Conservation (phyloP, 2,329 filamentous ascomycete species). For the Colletotrichum sp. region DNA sequence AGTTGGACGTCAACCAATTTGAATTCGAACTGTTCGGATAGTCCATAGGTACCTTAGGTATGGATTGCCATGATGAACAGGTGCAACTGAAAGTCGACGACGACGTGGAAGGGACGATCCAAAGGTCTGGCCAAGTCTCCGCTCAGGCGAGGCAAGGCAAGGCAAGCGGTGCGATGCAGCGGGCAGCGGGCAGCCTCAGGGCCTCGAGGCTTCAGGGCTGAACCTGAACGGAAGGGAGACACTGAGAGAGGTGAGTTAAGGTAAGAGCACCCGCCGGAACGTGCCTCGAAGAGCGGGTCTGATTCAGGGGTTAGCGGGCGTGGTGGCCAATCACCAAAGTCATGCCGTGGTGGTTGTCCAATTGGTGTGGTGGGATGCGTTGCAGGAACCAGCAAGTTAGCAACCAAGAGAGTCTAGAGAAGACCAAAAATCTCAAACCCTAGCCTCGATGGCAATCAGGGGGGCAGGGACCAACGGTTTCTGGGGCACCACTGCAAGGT, state of each 20-base stretch:
- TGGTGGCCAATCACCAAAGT: background rate
- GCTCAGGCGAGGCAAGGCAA: constrained; percentile 9
- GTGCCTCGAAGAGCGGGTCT: background rate
- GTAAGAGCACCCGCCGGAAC: background rate
- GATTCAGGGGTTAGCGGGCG: background rate
- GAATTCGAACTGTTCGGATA: background rate
- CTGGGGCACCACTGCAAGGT: background rate
- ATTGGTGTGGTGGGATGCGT: background rate
- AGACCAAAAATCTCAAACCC: constrained; percentile 11
- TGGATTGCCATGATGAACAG: background rate
- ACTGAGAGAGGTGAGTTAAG: background rate
- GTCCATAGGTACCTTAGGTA: background rate
- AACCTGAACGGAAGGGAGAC: background rate
- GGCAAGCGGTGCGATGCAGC: background rate
- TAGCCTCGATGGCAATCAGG: constrained; percentile 1
- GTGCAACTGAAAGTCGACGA: background rate
- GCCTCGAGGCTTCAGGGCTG: constrained; percentile 1
- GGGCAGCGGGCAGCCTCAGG: background rate
- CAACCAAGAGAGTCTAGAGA: background rate
- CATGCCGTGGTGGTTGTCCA: background rate
- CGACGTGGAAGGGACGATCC: background rate
- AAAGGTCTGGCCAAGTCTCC: background rate
- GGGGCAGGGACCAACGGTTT: constrained; percentile 2
- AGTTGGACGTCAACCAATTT: background rate
- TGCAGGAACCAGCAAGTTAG: background rate